These are phyloP conservation scores for Brettanomyces bruxellensis DNA, from an alignment of 805 yeast species.

Conservation along the genomic window DNA sequence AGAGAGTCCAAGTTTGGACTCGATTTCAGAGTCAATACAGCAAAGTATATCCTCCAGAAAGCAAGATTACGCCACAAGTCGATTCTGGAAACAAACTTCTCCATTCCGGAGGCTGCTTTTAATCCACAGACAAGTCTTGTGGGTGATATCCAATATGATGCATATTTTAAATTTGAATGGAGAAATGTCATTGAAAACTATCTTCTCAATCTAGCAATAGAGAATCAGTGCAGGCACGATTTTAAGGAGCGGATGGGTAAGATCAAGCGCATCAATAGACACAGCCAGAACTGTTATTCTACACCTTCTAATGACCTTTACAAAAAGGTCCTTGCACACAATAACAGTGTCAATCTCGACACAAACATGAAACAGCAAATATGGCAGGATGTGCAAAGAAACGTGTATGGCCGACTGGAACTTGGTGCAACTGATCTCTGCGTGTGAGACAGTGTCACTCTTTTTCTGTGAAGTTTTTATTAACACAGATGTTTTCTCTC, in stretches of 20 bases:
- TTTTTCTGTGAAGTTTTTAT: background rate
- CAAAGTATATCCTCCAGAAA: constrained; percentile 49
- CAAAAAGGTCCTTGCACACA: constrained; percentile 19
- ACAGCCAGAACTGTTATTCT: constrained; percentile 8
- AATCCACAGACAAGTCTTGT: constrained; percentile 10
- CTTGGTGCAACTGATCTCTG: constrained; percentile 20
- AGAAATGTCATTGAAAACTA: constrained; percentile 67
- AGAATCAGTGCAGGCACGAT: constrained; percentile 61
- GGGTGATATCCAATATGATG: constrained; percentile 12
- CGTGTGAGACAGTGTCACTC: background rate
- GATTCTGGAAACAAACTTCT: constrained; percentile 17
- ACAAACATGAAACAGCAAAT: constrained; percentile 48
- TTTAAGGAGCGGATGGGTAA: constrained; percentile 44
- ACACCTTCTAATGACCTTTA: constrained; percentile 9
- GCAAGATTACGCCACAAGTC: constrained; percentile 41
- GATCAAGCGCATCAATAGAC: constrained; percentile 29
- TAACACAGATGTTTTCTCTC: background rate
- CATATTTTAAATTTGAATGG: constrained; percentile 43
- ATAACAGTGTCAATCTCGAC: constrained; percentile 9
- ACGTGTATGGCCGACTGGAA: constrained; percentile 49
- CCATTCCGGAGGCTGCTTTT: constrained; percentile 13
- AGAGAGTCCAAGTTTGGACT: constrained; percentile 49
- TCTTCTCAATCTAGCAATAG: constrained; percentile 54
- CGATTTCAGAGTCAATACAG: constrained; percentile 48
- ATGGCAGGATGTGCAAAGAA: constrained; percentile 58